These are phyloP conservation scores for Dictyostelium discoideum DNA, from an alignment of 78 protist species.

Conservation along the genomic window DNA sequence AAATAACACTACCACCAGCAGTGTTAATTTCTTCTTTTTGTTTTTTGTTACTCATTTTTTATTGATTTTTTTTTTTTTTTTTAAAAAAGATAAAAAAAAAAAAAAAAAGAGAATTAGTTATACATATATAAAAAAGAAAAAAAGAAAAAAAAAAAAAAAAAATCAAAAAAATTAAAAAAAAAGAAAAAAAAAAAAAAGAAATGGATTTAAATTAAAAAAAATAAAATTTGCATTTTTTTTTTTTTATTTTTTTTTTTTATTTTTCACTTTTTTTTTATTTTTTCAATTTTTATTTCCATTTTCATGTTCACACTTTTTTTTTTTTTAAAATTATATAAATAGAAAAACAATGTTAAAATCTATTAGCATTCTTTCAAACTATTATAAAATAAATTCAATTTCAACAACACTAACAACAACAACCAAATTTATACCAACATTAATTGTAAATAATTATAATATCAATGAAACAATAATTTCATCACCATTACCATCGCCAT, in stretches of 20 bases:
- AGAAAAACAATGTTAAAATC: background rate
- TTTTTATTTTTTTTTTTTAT: background rate
- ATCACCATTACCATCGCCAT: background rate
- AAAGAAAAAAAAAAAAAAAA: background rate
- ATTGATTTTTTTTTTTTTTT: background rate
- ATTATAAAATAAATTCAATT: background rate
- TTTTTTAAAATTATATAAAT: background rate
- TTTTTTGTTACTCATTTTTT: conserved; percentile 2
- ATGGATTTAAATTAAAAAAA: background rate
- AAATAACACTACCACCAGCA: background rate
- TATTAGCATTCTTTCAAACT: background rate
- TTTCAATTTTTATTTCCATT: background rate
- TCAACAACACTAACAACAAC: background rate
- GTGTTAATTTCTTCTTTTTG: background rate
- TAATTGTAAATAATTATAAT: background rate
- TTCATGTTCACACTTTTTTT: background rate
- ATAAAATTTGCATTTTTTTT: background rate
- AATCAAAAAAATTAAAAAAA: background rate
- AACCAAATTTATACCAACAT: background rate
- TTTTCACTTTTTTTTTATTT: background rate
- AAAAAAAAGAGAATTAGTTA: background rate
- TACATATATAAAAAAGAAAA: background rate
- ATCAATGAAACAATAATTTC: background rate
- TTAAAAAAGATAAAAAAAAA: background rate
- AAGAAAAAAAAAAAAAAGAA: background rate